These are phyloP conservation scores for Globisporangium apiculatum DNA, from an alignment of 352 stramenopile species.

Conservation along the genomic window DNA sequence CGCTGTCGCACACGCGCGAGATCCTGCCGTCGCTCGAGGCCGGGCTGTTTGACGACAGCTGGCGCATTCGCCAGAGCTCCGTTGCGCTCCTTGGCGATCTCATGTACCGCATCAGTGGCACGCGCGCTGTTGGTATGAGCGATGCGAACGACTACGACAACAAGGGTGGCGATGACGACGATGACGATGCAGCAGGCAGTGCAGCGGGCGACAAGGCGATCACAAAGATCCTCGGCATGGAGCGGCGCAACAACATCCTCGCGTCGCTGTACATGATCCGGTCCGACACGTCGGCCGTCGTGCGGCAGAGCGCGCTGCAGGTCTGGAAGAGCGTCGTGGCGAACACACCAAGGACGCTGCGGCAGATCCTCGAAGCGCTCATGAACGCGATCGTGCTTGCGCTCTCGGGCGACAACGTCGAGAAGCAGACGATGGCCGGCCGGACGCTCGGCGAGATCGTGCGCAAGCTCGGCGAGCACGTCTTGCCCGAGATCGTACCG, in stretches of 20 bases:
- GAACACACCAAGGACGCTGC: slow-evolving; percentile 96
- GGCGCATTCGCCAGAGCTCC: slow-evolving; percentile 97
- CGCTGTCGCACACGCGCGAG: slow-evolving; percentile 94
- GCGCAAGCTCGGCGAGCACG: slow-evolving; percentile 97
- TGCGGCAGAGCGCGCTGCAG: slow-evolving; percentile 95
- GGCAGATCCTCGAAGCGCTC: slow-evolving; percentile 96
- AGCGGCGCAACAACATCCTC: slow-evolving; percentile 94
- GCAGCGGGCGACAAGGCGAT: slow-evolving; percentile 81
- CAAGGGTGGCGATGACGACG: slow-evolving; percentile 55
- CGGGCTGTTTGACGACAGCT: slow-evolving; percentile 97
- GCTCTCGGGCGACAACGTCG: slow-evolving; percentile 86
- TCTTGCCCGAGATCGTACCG: slow-evolving; percentile 97
- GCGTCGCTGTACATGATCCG: slow-evolving; percentile 98
- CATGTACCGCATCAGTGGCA: slow-evolving; percentile 97
- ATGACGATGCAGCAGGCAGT: slow-evolving; percentile 79
- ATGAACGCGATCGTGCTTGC: slow-evolving; percentile 95
- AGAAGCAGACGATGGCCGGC: slow-evolving; percentile 88
- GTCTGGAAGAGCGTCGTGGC: slow-evolving; percentile 99
- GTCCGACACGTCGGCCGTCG: slow-evolving; percentile 94
- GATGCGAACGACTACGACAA: slow-evolving; percentile 28
- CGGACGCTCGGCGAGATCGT: slow-evolving; percentile 98
- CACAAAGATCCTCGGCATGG: slow-evolving; percentile 90
- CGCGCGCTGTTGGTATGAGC: slow-evolving; percentile 84
- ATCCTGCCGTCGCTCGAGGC: slow-evolving; percentile 96
- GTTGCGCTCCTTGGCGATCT: slow-evolving; percentile 94